phyloP scores from a whole-genome alignment of 352 stramenopile species.

The Phytophthora podocarpi region DNA sequence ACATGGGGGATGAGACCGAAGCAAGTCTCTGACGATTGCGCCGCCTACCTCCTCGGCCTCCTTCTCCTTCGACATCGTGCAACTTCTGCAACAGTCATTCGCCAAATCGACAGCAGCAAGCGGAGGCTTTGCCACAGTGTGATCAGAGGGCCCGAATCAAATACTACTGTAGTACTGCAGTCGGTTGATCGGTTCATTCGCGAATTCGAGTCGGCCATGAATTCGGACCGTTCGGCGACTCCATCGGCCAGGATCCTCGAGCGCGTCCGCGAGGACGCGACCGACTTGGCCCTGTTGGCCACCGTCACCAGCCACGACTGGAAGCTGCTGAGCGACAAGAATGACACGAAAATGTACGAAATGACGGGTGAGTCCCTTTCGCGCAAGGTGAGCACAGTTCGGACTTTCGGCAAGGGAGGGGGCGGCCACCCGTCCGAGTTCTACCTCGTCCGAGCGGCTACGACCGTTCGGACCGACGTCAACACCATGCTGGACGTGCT shows the following conservation, averaged over 20 bases:
- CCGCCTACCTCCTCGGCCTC: no score
- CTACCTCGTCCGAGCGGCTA: conserved; percentile 61
- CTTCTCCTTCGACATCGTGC: not conserved
- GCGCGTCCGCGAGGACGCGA: conserved; percentile 49
- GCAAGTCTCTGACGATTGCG: conserved; percentile 7
- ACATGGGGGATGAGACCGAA: conserved; percentile 9
- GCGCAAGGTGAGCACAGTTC: conserved; percentile 37
- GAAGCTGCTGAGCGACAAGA: conserved; percentile 59
- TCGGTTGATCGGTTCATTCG: no score
- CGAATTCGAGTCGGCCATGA: conserved; percentile 12
- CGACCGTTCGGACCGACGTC: conserved; percentile 47
- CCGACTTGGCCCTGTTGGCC: conserved; percentile 58
- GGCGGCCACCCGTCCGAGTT: conserved; percentile 56
- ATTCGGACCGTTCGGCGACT: conserved; percentile 4
- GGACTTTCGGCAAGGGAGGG: conserved; percentile 40
- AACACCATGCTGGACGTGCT: conserved; percentile 48
- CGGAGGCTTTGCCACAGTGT: conserved; percentile 8
- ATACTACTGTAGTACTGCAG: no score
- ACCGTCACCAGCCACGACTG: conserved; percentile 43
- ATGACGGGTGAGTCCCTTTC: conserved; percentile 55
- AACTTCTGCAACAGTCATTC: conserved; percentile 16
- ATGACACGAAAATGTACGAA: conserved; percentile 55
- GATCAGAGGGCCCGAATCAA: no score
- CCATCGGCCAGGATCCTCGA: conserved; percentile 55
- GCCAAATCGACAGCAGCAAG: conserved; percentile 11